Evolutionary conservation across 768 basidiomycete species (phyloP).

Genomic region (Clitopilus hobsonii): DNA sequence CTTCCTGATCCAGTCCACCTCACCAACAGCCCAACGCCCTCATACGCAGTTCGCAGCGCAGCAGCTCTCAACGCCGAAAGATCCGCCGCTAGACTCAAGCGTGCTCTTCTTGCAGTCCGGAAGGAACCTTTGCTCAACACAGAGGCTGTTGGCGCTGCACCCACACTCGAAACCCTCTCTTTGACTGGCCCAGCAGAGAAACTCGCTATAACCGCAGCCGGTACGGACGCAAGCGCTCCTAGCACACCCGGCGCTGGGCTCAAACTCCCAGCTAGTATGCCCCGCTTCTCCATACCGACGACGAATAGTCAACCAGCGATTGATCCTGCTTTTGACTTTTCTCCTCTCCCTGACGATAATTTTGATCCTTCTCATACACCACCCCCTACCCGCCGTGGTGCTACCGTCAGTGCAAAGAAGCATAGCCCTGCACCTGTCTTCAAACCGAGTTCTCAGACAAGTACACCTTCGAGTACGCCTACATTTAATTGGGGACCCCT

Average conservation of each 20-base stretch:
- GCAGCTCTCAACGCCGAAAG: slow-evolving; percentile 81
- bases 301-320: slow-evolving; percentile 8
- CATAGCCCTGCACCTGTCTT: slow-evolving; percentile 36
- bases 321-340: slow-evolving; percentile 16
- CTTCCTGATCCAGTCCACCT: slow-evolving; percentile 30
- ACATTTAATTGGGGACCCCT: slow-evolving; percentile 62
- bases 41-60: slow-evolving; percentile 70
- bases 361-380: slow-evolving; percentile 32
- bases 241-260: slow-evolving; percentile 16
- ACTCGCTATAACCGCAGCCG: too few species aligned
- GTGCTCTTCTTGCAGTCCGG: slow-evolving; percentile 55
- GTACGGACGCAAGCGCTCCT: background rate
- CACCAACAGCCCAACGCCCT: slow-evolving; percentile 47
- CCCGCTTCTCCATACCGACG: slow-evolving; percentile 20
- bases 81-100: slow-evolving; percentile 66
- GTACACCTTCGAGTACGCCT: slow-evolving; percentile 23
- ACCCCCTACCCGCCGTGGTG: slow-evolving; percentile 26
- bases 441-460: slow-evolving; percentile 21
- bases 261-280: slow-evolving; percentile 14
- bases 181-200: too few species aligned
- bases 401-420: slow-evolving; percentile 28
- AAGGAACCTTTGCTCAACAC: slow-evolving; percentile 65
- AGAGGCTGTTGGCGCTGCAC: slow-evolving; percentile 26
- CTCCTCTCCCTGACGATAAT: slow-evolving; percentile 32
- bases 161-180: background rate